These are phyloP conservation scores for Ilex paraguariensis DNA, from an alignment of 305 asterid genomes.

Conservation along the genomic window DNA sequence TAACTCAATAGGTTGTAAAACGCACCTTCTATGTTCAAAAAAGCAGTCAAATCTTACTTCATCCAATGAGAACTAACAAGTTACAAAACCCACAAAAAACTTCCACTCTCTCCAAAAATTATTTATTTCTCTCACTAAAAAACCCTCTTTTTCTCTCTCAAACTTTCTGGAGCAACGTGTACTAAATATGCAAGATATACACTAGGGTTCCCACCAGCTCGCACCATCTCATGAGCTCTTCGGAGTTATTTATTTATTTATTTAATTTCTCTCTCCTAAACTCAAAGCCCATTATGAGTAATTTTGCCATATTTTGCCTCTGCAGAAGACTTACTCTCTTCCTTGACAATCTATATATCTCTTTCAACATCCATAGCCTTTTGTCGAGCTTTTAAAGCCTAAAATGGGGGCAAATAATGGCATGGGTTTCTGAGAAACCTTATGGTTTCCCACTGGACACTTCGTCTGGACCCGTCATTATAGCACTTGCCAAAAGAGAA, in stretches of 20 bases:
- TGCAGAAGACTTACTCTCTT: not conserved
- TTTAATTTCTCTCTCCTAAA: too few relatives aligned
- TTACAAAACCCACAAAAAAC: not conserved
- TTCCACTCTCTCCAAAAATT: not conserved
- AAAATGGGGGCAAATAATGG: slow-evolving; percentile 5
- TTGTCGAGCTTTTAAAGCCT: slow-evolving; percentile 20
- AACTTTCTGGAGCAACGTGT: slow-evolving; percentile 53
- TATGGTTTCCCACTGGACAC: slow-evolving; percentile 22
- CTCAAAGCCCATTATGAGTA: slow-evolving; percentile 1
- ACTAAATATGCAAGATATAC: slow-evolving; percentile 9
- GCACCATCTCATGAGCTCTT: too few relatives aligned
- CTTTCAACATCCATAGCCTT: slow-evolving; percentile 12
- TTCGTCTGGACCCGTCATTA: slow-evolving; percentile 23
- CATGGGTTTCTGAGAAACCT: slow-evolving; percentile 14
- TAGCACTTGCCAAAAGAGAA: slow-evolving; percentile 39
- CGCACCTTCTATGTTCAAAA: slow-evolving; percentile 44
- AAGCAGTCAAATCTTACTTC: slow-evolving; percentile 26
- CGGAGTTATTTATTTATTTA: too few relatives aligned
- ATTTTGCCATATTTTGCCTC: not conserved
- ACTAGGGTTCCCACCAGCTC: too few relatives aligned
- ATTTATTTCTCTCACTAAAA: too few relatives aligned
- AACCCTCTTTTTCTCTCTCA: slow-evolving; percentile 15
- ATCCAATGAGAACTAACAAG: slow-evolving; percentile 24
- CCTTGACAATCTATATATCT: not conserved
- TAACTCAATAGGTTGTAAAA: slow-evolving; percentile 11